Base-by-base conservation (phyloP, 306 rosid species). In the Rosa persica region DNA sequence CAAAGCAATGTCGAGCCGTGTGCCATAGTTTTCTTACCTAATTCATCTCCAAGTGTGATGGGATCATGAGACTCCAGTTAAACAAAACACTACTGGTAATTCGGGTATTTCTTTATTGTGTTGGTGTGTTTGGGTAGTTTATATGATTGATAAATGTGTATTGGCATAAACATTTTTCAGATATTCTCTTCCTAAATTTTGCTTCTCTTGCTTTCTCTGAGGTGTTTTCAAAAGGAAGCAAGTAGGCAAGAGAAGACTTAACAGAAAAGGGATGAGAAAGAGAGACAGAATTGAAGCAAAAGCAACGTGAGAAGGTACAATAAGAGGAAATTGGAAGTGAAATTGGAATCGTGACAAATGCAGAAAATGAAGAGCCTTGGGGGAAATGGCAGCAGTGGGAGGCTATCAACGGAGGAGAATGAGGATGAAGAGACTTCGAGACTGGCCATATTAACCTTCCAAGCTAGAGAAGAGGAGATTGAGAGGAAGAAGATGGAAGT, bases 401-500 rank as follows among this genome's bases (percentile, higher is more conserved):
- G 93, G 85, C 62, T 78, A 43, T 86, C 92, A 58, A 48, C 74
- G 49, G 92, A 86, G 64, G 93, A 92, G 70, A 51, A 25, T 52
- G 94, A 84, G 44, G 92, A 89, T 19, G 96, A 88, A 36, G 95
- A 89, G 76, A 69, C 84, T 71, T 75, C 94, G 6, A 90, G 85
- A 67, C 4, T 88, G 72, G 85, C 95, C 80, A 81, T 95, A 58
- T 90, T 95, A 12, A 72, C 90, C 8, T 83, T 85, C 61, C 91
- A 91, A 83, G 92, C 95, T 5, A 88, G 84, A 79, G 98, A 92
- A 83, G 97, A 94, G 79, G 97, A 88, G 91, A 94, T 92, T 43
- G 97, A 94, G 89, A 95, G 89, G 88, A 92, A 64, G 83, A 95
- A 92, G 78, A 85, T 87, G 89, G 96, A 91, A 61, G 96, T 95